phyloP scores from a whole-genome alignment of 2,329 filamentous ascomycete genomes.

The Beauveria scarabaeidicola region DNA sequence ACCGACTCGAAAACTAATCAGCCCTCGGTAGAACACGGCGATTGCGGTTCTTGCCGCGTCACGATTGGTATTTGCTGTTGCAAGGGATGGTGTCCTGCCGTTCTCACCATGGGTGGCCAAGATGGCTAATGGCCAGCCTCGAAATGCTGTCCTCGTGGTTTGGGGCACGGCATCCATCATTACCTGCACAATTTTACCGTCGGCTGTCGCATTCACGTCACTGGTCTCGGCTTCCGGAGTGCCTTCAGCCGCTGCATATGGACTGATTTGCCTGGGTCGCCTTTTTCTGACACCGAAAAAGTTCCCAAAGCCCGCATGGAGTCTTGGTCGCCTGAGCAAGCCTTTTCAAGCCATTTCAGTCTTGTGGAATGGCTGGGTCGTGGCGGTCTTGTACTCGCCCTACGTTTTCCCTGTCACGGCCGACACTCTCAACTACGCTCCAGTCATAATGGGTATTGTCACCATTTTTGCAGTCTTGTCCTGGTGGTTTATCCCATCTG shows the following conservation, averaged over 20 bases:
- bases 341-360: conserved; percentile 39
- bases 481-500: conserved; percentile 39
- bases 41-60: conserved; percentile 52
- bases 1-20: background rate
- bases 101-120: conserved; percentile 49
- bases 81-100: conserved; percentile 51
- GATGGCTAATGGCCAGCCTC: conserved; percentile 47
- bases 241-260: conserved; percentile 43
- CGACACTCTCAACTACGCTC: conserved; percentile 38
- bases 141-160: conserved; percentile 51
- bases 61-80: conserved; percentile 54
- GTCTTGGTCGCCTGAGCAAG: conserved; percentile 33
- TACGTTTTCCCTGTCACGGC: conserved; percentile 36
- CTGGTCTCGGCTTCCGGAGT: conserved; percentile 45
- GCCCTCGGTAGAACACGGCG: conserved; percentile 40
- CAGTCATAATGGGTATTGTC: conserved; percentile 41
- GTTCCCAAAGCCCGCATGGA: conserved; percentile 39
- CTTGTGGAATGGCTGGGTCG: conserved; percentile 42
- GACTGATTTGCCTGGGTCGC: conserved; percentile 40
- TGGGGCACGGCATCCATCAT: conserved; percentile 45
- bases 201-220: conserved; percentile 43
- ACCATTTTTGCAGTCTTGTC: conserved; percentile 39
- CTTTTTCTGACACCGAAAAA: conserved; percentile 38
- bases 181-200: conserved; percentile 51
- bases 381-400: conserved; percentile 38